Base-by-base conservation (phyloP, 139 green algal species). In the Nannochloris sp. region DNA sequence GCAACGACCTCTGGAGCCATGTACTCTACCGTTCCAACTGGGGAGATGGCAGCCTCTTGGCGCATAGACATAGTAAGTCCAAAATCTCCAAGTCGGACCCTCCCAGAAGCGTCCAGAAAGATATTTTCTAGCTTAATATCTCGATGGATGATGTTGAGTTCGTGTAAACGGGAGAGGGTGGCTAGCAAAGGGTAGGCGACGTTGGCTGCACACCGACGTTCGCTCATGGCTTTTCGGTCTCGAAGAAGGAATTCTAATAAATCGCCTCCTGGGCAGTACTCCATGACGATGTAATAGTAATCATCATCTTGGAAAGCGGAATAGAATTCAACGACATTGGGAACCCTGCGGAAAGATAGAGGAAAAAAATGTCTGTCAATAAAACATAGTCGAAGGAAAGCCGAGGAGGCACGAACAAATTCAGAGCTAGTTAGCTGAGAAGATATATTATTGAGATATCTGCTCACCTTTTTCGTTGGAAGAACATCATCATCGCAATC, bases 111-210 rank as follows among this genome's bases (percentile, higher is more conserved):
- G 23, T 69, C 74, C 0, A 90, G 71, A 68, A 91, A 90, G 34
- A 91, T 79, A 71, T 91, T 91, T 59, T 91, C 85, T 39, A 90
- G 71, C 70, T 91, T 91, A 54, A 91, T 80, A 61, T 91, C 85
- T 31, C 83, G 70, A 78, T 91, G 85, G 45, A 91, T 83, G 39
- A 91, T 83, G 23, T 65, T 47, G 34, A 77, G 60, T 33, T 60
- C 68, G 47, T 91, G 84, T 61, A 90, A 60, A 19, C 68, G 63
- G 30, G 48, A 23, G 12, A 91, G 68, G 2, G 78, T 63, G 38
- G 51, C 65, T 14, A 90, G 70, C 35, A 83, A 69, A 15, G 83
- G 81, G 23, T 72, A 30, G 2, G 77, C 77, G 27, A 89, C 68
- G 47, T 80, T 57, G 4, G 62, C 19, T 25, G 64, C 63, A 8